Conservation (phyloP, 495 filamentous ascomycete species). For the Penicillium cosmopolitanum region DNA sequence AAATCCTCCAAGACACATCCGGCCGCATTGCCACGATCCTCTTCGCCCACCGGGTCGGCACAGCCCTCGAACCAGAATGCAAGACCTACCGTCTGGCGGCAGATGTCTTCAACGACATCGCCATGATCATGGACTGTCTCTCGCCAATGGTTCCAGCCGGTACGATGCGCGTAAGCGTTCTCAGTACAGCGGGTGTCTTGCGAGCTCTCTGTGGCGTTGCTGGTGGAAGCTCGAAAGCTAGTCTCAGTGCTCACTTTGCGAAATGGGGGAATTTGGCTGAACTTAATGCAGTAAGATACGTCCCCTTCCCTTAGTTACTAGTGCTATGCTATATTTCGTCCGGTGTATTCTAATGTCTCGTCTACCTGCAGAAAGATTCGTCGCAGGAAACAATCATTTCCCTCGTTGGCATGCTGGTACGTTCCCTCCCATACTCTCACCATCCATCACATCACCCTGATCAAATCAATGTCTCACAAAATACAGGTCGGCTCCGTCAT, state of each 20-base stretch:
- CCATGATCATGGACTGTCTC: constrained; percentile 86
- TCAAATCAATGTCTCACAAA: no score
- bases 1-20: constrained; percentile 82
- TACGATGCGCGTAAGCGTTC: constrained; percentile 63
- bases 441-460: no score
- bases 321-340: neutral
- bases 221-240: constrained; percentile 87
- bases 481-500: constrained; percentile 74
- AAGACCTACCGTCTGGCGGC: constrained; percentile 91
- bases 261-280: constrained; percentile 87
- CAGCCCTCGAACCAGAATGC: constrained; percentile 90
- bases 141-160: constrained; percentile 75
- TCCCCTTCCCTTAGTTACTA: no score
- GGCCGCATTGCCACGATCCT: constrained; percentile 87
- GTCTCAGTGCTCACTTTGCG: constrained; percentile 90
- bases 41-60: constrained; percentile 84
- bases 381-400: constrained; percentile 96
- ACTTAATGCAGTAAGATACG: constrained; percentile 74
- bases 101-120: constrained; percentile 90
- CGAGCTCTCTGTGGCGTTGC: constrained; percentile 87
- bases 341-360: constrained; percentile 6
- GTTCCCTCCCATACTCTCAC: constrained; percentile 17
- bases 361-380: constrained; percentile 71
- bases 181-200: constrained; percentile 77
- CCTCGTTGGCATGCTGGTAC: constrained; percentile 83